phyloP scores from a whole-genome alignment of 805 yeast species.

The Saccharomycopsis selenospora region DNA sequence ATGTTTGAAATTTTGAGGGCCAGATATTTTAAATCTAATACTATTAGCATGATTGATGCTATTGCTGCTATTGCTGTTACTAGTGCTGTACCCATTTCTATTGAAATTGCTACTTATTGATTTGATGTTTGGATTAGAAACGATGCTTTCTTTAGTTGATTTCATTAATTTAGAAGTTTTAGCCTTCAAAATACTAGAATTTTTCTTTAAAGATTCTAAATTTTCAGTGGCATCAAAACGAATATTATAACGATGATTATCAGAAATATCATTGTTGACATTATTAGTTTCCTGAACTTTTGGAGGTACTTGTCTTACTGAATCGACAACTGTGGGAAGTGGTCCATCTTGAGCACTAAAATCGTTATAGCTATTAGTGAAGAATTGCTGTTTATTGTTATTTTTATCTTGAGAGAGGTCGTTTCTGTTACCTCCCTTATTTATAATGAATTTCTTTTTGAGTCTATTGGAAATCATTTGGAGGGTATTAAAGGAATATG shows the following conservation, averaged over 20 bases:
- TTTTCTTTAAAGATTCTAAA: neutral
- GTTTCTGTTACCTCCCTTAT: neutral
- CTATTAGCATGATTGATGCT: neutral
- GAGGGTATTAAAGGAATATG: neutral
- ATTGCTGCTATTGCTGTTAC: too few species aligned
- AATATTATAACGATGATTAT: too few species aligned
- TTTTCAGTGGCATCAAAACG: neutral
- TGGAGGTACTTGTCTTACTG: too few species aligned
- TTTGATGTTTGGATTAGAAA: neutral
- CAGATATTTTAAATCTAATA: conserved; percentile 6
- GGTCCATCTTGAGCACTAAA: neutral
- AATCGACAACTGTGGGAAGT: neutral
- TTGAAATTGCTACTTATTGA: neutral
- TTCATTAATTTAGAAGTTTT: neutral
- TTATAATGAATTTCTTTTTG: conserved; percentile 1
- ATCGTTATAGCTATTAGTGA: neutral
- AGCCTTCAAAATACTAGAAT: neutral
- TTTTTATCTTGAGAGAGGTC: neutral
- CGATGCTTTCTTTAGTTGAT: neutral
- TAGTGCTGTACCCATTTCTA: too few species aligned
- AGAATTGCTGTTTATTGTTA: neutral
- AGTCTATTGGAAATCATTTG: conserved; percentile 4
- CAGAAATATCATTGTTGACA: too few species aligned
- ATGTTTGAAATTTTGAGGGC: conserved; percentile 19
- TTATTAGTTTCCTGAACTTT: too few species aligned